phyloP scores from a whole-genome alignment of 1,284 basidiomycete genomes.

The Malassezia furfur region DNA sequence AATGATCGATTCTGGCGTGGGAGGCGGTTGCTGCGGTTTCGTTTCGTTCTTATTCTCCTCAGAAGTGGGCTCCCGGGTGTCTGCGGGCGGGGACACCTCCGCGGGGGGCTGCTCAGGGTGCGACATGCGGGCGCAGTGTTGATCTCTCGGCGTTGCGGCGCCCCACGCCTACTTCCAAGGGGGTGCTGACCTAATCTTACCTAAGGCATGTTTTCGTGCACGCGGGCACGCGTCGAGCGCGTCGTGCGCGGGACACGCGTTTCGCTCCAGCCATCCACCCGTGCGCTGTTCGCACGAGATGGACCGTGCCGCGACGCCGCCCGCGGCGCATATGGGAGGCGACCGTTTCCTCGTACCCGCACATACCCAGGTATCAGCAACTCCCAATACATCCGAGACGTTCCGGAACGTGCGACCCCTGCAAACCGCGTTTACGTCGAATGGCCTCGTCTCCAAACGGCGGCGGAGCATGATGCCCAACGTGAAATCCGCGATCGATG shows the following conservation, averaged over 20 bases:
- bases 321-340: neutral
- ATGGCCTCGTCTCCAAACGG: constrained; percentile 49
- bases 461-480: constrained; percentile 2
- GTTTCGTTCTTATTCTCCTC: too few species aligned
- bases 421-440: constrained; percentile 50
- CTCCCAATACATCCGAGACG: constrained; percentile 43
- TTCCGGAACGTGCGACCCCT: constrained; percentile 50
- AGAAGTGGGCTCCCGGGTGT: too few species aligned
- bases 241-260: constrained; percentile 1
- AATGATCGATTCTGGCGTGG: too few species aligned
- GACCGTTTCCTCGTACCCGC: neutral
- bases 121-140: too few species aligned
- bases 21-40: too few species aligned
- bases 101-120: too few species aligned
- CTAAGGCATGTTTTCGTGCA: neutral
- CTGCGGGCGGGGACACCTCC: too few species aligned
- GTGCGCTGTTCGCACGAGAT: neutral
- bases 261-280: neutral
- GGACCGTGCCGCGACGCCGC: constrained; percentile 1
- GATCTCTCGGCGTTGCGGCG: too few species aligned
- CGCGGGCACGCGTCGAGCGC: neutral
- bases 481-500: neutral
- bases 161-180: too few species aligned
- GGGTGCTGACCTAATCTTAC: neutral
- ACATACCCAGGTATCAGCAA: neutral